Base-by-base conservation (phyloP, 768 basidiomycete genomes). In the Harrya chromipes region DNA sequence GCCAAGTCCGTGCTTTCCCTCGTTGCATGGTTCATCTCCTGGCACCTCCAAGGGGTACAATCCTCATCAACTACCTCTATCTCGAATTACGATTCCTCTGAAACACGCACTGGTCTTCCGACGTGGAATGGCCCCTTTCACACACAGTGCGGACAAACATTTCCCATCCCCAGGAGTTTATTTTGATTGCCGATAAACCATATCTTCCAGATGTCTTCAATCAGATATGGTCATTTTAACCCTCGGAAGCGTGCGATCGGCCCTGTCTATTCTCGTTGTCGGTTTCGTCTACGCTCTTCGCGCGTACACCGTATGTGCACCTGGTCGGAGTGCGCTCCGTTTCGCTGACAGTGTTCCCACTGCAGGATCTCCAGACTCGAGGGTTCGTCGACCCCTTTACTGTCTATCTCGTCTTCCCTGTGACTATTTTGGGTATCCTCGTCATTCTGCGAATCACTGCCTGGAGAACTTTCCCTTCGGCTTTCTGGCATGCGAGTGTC, bases 401-500 rank as follows among this genome's bases (percentile, higher is more conserved):
- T 2, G 40, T 58, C 13, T 66, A 56, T 23, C 55, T 70, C 2
- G 52, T 53, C 9, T 58, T 55, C 29, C 62, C 72, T 34, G 41
- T 56, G 36, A 56, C 53, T 5, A 38, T 62, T 35, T 24, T 67
- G 2, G 49, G 55, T 40, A 59, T 61, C 12, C 47, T 68, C 16
- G 16, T 52, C 17, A 23, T 61, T 17, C 41, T 62, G 38, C 54
- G 53, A 42, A 19, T 56, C 16, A 43, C 66, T 35, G 46, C 53
- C 2, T 59, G 57, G 37, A 56, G 58, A 47, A 43, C 43, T 8
- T 52, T 64, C 40, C 46, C 62, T 31, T 44, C 57, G 13, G 23
- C 54, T 7, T 58, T 65, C 35, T 73, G 64, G 64, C 65, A 74
- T 40, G 61, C 61, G 33, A 47, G 57, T 17, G 34, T 64, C 24